phyloP scores from a whole-genome alignment of 257 asterid genomes.

The Nyctanthes arbortristis region DNA sequence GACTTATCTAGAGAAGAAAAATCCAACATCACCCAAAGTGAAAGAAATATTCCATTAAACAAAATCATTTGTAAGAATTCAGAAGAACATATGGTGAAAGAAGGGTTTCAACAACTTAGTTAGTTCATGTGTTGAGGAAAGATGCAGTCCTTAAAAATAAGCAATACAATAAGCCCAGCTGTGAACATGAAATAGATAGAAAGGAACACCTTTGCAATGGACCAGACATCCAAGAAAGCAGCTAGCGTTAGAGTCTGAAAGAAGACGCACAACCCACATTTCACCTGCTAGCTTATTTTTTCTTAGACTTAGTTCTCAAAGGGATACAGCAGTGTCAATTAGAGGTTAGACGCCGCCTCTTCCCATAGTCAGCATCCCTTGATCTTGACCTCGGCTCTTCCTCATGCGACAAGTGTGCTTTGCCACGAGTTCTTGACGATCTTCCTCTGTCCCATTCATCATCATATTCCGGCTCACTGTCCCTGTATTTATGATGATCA shows the following conservation, averaged over 20 bases:
- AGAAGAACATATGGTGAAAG: no score
- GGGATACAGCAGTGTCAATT: slow-evolving; percentile 42
- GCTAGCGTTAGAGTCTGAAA: slow-evolving; percentile 30
- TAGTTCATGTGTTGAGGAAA: slow-evolving; percentile 34
- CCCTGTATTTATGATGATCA: slow-evolving; percentile 65
- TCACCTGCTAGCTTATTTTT: slow-evolving; percentile 28
- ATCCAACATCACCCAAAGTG: no score
- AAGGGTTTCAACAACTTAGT: slow-evolving; percentile 57
- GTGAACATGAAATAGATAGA: slow-evolving; percentile 22
- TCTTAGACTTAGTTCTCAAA: slow-evolving; percentile 17
- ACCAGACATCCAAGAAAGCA: slow-evolving; percentile 32
- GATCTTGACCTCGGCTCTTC: slow-evolving; percentile 72
- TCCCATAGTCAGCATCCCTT: slow-evolving; percentile 77
- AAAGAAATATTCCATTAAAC: no score
- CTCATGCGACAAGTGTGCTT: slow-evolving; percentile 60
- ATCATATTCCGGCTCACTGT: slow-evolving; percentile 58
- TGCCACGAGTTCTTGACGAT: slow-evolving; percentile 66
- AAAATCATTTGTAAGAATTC: no score
- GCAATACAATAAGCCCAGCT: slow-evolving; percentile 18
- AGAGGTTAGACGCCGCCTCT: slow-evolving; percentile 63
- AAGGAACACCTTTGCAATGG: slow-evolving; percentile 23
- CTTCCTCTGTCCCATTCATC: slow-evolving; percentile 77
- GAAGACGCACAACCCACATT: slow-evolving; percentile 31
- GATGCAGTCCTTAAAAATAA: slow-evolving; percentile 33
- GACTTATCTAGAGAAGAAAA: no score